Evolutionary conservation across 129 eudicot genomes (phyloP).

Genomic region (Dittrichia graveolens): DNA sequence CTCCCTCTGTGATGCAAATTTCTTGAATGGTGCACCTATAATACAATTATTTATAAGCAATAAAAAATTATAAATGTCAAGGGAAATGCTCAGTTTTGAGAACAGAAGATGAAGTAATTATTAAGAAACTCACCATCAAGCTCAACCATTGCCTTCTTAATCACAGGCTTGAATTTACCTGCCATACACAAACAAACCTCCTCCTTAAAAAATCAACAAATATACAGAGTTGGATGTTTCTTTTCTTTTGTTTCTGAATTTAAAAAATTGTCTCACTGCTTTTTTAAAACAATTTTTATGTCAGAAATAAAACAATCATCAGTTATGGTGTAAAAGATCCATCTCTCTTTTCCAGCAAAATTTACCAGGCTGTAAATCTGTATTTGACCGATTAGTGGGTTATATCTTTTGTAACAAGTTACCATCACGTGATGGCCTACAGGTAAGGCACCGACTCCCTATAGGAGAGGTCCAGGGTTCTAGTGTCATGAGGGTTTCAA

Average conservation of each 20-base stretch:
- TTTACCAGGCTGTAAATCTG: too few relatives aligned
- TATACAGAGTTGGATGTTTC: neutral
- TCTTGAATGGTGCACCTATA: conserved; percentile 93
- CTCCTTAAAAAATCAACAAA: neutral
- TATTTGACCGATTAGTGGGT: too few relatives aligned
- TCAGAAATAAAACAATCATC: too few relatives aligned
- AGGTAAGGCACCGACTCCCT: too few relatives aligned
- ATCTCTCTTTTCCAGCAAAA: too few relatives aligned
- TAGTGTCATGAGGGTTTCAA: too few relatives aligned
- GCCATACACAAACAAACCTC: conserved; percentile 17
- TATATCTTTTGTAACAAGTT: too few relatives aligned
- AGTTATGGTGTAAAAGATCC: too few relatives aligned
- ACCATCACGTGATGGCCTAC: too few relatives aligned
- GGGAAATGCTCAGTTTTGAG: neutral
- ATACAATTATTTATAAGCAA: conserved; percentile 1
- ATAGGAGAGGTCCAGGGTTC: too few relatives aligned
- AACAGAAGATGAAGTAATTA: neutral
- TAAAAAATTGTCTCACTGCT: neutral
- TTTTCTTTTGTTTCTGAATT: neutral
- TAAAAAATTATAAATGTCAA: conserved; percentile 10
- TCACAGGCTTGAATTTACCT: conserved; percentile 99
- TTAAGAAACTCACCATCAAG: conserved; percentile 72
- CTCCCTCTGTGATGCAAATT: conserved; percentile 74
- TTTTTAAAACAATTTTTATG: too few relatives aligned
- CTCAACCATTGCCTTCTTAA: conserved; percentile 99